phyloP scores from a whole-genome alignment of 2,329 filamentous ascomycete genomes.

The Lomentospora prolificans region DNA sequence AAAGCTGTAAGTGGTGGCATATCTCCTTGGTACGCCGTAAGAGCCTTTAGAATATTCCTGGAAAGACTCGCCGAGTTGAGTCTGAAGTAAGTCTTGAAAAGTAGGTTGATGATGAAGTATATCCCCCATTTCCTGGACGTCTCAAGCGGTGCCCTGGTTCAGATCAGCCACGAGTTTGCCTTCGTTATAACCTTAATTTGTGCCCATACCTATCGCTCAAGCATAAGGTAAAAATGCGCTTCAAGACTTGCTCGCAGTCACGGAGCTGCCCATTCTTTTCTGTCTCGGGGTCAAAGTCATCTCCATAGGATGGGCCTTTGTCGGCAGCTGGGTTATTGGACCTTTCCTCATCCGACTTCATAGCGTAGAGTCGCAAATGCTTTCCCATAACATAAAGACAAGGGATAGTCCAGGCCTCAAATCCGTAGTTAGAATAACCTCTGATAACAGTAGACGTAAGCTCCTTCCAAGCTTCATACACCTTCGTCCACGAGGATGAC shows the following conservation, averaged over 20 bases:
- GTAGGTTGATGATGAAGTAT: conserved; percentile 85
- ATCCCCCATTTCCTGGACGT: conserved; percentile 97
- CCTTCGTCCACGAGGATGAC: conserved; percentile 60
- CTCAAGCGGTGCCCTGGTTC: conserved; percentile 61
- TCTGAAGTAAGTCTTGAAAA: conserved; percentile 99
- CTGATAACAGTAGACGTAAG: conserved; percentile 66
- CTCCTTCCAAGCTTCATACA: conserved; percentile 86
- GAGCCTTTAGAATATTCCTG: conserved; percentile 77
- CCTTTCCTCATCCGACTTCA: conserved; percentile 73
- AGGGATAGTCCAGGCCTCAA: conserved; percentile 87
- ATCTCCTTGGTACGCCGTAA: conserved; percentile 67
- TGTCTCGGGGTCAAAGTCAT: conserved; percentile 69
- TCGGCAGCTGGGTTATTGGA: conserved; percentile 25
- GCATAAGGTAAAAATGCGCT: conserved; percentile 85
- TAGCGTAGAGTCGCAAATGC: conserved; percentile 78
- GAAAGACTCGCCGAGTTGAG: conserved; percentile 82
- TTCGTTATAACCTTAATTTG: not conserved
- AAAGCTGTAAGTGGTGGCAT: conserved; percentile 73
- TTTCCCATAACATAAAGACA: conserved; percentile 82
- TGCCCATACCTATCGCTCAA: conserved; percentile 70
- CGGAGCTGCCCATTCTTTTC: conserved; percentile 79
- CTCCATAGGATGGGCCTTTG: conserved; percentile 48
- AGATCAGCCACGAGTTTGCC: conserved; percentile 4
- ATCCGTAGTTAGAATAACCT: conserved; percentile 65
- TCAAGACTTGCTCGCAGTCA: conserved; percentile 82